phyloP scores from a whole-genome alignment of 1,284 basidiomycete genomes.

The Microbotryum silenes-acaulis region DNA sequence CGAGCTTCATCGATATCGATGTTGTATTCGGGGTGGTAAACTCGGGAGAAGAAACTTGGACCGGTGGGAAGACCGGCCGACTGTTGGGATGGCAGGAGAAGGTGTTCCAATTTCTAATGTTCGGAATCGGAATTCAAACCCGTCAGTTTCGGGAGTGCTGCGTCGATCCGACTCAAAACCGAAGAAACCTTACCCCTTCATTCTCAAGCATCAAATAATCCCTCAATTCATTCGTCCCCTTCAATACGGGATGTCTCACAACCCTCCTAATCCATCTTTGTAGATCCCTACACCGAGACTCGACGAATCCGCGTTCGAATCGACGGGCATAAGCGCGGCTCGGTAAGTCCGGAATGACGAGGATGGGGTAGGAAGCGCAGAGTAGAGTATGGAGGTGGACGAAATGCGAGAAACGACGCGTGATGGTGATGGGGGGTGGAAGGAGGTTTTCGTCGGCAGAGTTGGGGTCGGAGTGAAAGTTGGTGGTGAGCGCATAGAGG shows the following conservation, averaged over 20 bases:
- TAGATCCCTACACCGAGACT: conserved; percentile 67
- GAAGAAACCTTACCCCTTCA: conserved; percentile 13
- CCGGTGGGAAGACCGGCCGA: background rate
- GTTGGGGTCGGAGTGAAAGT: background rate
- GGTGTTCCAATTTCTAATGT: conserved; percentile 6
- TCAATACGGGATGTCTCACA: conserved; percentile 65
- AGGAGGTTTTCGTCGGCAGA: no score
- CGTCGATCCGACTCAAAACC: background rate
- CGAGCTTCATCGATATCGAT: conserved; percentile 52
- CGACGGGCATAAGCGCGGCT: conserved; percentile 73
- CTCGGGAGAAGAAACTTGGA: conserved; percentile 57
- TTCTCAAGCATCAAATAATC: conserved; percentile 69
- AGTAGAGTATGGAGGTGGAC: conserved; percentile 64
- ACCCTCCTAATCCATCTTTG: conserved; percentile 65
- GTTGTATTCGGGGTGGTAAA: conserved; percentile 77
- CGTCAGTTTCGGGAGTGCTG: background rate
- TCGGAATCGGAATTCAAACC: background rate
- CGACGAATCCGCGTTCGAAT: conserved; percentile 71
- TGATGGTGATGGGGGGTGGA: conserved; percentile 59
- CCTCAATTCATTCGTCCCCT: conserved; percentile 69
- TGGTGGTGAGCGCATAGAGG: conserved; percentile 52
- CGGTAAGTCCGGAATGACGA: conserved; percentile 69
- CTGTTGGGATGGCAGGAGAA: background rate
- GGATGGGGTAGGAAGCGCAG: conserved; percentile 57
- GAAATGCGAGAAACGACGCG: conserved; percentile 76